Evolutionary conservation across 1,139 yeast genomes (phyloP), one percentile per base, ranked within the genome.

Genomic region (Protomyces inundatus): DNA sequence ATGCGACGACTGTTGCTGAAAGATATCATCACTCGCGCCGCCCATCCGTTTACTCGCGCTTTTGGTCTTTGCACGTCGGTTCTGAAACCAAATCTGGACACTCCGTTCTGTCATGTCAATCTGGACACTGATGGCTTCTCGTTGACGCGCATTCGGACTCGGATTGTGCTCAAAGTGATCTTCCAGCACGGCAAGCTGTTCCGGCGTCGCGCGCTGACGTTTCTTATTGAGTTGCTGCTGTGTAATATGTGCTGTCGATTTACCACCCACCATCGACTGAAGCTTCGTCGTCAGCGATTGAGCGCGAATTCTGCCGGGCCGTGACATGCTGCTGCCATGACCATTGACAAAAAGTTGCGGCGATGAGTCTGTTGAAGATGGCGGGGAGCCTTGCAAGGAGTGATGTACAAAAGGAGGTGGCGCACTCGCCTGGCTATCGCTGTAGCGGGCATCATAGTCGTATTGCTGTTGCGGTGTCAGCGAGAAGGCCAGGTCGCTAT

Each of bases 1-100:
- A 35, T 7, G 30, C 39, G 4, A 35, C 23, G 51, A 10, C 7
- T 35, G 35, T n/a, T 42, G 54, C 9, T 16, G 33, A 12, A 40
- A 32, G 5, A 32, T 30, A 6, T 39, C 66, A 14, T 66, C 69
- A 12, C 67, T 68, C n/a, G 64, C 59, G 35, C 61, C 69, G 40
- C 66, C 60, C 4, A 64, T 59, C 39, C 64, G 63, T 55, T 63
- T 67, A 3, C 67, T 66, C 10, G 65, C 14, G 6, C 63, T 57
- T 42, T 68, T 68, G n/a, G 66, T 66, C 55, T 68, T 68, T 16
- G 69, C 69, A 9, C 69, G 69, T 40, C 68, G 65, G 73, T 91
- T 91, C 74, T 91, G 98, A 73, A 91, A 91, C 98, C 98, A 91
- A 58, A 91, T 90, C 65, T 96, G 81, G 2, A 91, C 96, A 4